phyloP scores from a whole-genome alignment of 805 yeast genomes.

The Candida nitratophila region DNA sequence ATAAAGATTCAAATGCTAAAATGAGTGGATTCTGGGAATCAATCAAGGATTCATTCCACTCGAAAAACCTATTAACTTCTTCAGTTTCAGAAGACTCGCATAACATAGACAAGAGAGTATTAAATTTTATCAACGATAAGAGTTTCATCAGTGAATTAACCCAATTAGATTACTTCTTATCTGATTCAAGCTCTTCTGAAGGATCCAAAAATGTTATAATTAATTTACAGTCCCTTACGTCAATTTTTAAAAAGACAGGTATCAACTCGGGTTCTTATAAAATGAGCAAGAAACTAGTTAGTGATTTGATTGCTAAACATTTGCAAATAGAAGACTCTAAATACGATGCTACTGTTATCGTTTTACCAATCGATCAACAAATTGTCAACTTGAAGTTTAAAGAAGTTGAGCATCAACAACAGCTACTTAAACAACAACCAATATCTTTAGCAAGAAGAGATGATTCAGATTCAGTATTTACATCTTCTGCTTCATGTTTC shows the following conservation, averaged over 20 bases:
- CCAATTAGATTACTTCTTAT: conserved; percentile 36
- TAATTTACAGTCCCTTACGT: conserved; percentile 34
- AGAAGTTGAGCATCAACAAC: conserved; percentile 4
- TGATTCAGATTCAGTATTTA: conserved; percentile 10
- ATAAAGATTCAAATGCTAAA: conserved; percentile 23
- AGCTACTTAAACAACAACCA: conserved; percentile 1
- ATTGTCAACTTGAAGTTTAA: conserved; percentile 11
- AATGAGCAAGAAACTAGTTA: conserved; percentile 30
- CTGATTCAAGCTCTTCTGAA: conserved; percentile 9
- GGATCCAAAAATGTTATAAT: conserved; percentile 25
- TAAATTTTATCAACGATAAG: conserved; percentile 35
- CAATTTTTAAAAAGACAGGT: conserved; percentile 38
- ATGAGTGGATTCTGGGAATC: conserved; percentile 31
- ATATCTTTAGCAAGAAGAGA: conserved; percentile 17
- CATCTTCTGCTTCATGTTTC: conserved; percentile 25
- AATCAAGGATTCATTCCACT: conserved; percentile 18
- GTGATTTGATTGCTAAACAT: conserved; percentile 20
- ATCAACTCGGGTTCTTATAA: conserved; percentile 32
- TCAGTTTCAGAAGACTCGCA: conserved; percentile 2
- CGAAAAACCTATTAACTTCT: conserved; percentile 3
- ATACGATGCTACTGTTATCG: conserved; percentile 26
- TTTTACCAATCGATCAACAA: conserved; percentile 24
- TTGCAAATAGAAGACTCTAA: conserved; percentile 7
- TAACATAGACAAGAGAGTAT: conserved; percentile 15
- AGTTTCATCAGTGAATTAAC: conserved; percentile 41